Conservation (phyloP, 176 grass and related monocot species). For the Miscanthus lutarioriparius region DNA sequence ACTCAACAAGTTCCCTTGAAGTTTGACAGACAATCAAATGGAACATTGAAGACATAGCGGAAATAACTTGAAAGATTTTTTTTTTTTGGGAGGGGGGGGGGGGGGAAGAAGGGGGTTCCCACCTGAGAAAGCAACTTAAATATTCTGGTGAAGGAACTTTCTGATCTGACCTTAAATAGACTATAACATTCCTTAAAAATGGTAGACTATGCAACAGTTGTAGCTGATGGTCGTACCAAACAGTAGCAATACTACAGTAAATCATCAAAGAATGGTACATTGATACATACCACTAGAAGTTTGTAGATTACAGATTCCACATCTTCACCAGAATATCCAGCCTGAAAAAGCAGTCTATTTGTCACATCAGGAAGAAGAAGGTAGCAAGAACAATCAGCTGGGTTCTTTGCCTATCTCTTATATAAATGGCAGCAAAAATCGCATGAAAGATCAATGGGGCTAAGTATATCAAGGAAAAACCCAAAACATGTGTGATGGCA, state of each 20-base stretch:
- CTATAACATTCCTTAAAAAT: background rate
- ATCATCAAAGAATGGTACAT: slow-evolving; percentile 1
- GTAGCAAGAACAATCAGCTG: slow-evolving; percentile 11
- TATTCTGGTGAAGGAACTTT: no score
- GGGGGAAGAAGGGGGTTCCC: no score
- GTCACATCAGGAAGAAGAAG: slow-evolving; percentile 37
- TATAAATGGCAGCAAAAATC: background rate
- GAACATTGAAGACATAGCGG: background rate
- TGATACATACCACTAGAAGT: slow-evolving; percentile 53
- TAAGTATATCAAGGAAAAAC: background rate
- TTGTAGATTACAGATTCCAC: slow-evolving; percentile 66
- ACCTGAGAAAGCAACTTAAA: no score
- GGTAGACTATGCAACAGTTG: background rate
- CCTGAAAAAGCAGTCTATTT: slow-evolving; percentile 48
- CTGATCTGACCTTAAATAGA: background rate
- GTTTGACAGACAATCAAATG: background rate
- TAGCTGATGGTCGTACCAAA: background rate
- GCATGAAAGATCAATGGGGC: background rate
- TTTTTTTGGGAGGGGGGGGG: no score
- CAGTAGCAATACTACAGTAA: background rate
- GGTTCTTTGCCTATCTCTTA: background rate
- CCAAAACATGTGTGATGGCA: background rate
- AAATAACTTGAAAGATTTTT: background rate
- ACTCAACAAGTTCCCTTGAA: background rate
- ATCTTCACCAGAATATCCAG: slow-evolving; percentile 65